phyloP scores from a whole-genome alignment of 2,329 filamentous ascomycete genomes.

The Xylariaceae sp. region DNA sequence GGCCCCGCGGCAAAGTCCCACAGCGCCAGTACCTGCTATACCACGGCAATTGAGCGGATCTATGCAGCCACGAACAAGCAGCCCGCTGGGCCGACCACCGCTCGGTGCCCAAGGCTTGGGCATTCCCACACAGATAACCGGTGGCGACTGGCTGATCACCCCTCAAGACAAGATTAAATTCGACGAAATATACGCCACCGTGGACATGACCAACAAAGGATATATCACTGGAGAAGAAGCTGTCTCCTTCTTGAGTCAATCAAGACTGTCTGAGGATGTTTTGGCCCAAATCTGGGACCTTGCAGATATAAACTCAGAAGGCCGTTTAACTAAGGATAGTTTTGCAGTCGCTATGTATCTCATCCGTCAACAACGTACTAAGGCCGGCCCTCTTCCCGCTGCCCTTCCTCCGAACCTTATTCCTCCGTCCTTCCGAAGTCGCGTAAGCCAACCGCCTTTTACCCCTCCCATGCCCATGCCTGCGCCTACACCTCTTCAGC shows the following conservation, averaged over 20 bases:
- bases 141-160: slow-evolving; percentile 72
- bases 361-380: slow-evolving; percentile 80
- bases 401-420: slow-evolving; percentile 75
- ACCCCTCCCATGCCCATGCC: slow-evolving; percentile 33
- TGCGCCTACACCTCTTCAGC: slow-evolving; percentile 29
- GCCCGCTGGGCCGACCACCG: slow-evolving; percentile 49
- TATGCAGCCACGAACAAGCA: slow-evolving; percentile 57
- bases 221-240: slow-evolving; percentile 92
- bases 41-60: slow-evolving; percentile 77
- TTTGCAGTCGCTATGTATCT: slow-evolving; percentile 98
- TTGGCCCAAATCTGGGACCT: slow-evolving; percentile 97
- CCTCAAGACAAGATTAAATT: slow-evolving; percentile 81
- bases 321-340: slow-evolving; percentile 77
- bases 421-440: slow-evolving; percentile 75
- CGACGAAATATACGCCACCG: slow-evolving; percentile 74
- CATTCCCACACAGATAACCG: slow-evolving; percentile 34
- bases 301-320: slow-evolving; percentile 86
- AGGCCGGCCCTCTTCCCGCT: slow-evolving; percentile 64
- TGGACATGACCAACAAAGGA: slow-evolving; percentile 76
- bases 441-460: slow-evolving; percentile 49
- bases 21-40: slow-evolving; percentile 59
- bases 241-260: slow-evolving; percentile 89
- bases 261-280: slow-evolving; percentile 78
- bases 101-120: slow-evolving; percentile 40
- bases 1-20: slow-evolving; percentile 44